phyloP scores from a whole-genome alignment of 1,139 yeast species.

The Geotrichum aggregatum region DNA sequence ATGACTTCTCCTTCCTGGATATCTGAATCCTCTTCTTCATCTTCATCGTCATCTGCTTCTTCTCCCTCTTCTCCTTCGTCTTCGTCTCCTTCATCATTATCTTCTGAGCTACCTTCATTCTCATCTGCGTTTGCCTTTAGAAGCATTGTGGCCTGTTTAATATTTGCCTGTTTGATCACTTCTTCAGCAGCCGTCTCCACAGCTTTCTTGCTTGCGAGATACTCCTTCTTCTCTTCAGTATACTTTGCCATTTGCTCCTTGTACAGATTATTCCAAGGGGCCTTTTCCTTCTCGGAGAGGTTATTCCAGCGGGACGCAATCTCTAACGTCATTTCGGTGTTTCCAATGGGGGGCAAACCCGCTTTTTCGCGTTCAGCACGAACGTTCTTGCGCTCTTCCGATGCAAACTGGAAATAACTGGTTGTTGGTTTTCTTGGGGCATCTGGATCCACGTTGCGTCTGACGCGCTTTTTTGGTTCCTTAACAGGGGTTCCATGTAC shows the following conservation, averaged over 20 bases:
- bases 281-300: slow-evolving; percentile 61
- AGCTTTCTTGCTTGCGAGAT: slow-evolving; percentile 47
- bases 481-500: slow-evolving; percentile 23
- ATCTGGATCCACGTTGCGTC: slow-evolving; percentile 42
- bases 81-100: too few species aligned
- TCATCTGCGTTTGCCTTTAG: too few species aligned
- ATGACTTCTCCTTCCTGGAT: not conserved
- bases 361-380: slow-evolving; percentile 60
- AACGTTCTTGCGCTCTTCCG: slow-evolving; percentile 38
- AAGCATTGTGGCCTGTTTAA: too few species aligned
- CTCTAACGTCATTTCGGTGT: slow-evolving; percentile 73
- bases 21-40: slow-evolving; percentile 3
- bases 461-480: slow-evolving; percentile 20
- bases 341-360: slow-evolving; percentile 60
- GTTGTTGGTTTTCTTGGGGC: slow-evolving; percentile 60
- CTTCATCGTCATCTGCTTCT: slow-evolving; percentile 12
- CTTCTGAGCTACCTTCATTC: not conserved
- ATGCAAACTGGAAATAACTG: slow-evolving; percentile 72
- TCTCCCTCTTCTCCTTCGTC: too few species aligned
- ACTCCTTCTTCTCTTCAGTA: slow-evolving; percentile 60
- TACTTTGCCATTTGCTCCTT: slow-evolving; percentile 60
- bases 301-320: slow-evolving; percentile 76
- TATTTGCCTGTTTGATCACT: not conserved
- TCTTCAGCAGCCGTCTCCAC: slow-evolving; percentile 5
- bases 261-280: slow-evolving; percentile 72